A percentile compares a stretch with the other conserved stretches of the same genome.
These are phyloP conservation scores for Mediolabrus comicus DNA, from an alignment of 108 stramenopile genomes.

Conservation along the genomic window DNA sequence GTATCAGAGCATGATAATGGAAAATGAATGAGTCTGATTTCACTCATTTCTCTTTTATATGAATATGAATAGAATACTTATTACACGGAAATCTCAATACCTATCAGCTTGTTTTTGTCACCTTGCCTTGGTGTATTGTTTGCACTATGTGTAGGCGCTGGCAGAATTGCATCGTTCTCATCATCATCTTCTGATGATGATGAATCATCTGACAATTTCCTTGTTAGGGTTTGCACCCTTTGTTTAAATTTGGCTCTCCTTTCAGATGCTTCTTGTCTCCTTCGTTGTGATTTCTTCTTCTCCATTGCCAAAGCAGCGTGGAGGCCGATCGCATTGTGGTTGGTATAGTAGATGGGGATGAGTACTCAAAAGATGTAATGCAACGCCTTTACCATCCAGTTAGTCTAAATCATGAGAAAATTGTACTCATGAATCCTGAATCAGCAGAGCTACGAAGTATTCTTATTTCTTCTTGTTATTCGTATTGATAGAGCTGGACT, in stretches of 20 bases:
- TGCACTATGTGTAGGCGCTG: not conserved
- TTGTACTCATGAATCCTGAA: conserved; percentile 76
- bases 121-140: not conserved
- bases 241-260: not conserved
- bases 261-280: not conserved
- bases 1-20: not conserved
- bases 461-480: too few relatives aligned
- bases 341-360: conserved; percentile 56
- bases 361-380: conserved; percentile 19
- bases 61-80: not conserved
- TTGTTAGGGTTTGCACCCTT: not conserved
- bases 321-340: conserved; percentile 66
- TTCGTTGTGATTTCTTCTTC: not conserved
- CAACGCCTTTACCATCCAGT: conserved; percentile 59
- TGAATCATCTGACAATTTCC: not conserved
- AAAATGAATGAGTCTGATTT: not conserved
- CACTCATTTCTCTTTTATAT: not conserved
- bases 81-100: too few relatives aligned
- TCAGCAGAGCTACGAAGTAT: conserved; percentile 82
- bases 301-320: not conserved
- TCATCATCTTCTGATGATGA: too few relatives aligned
- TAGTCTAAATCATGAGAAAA: conserved; percentile 40
- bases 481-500: too few relatives aligned
- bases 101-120: not conserved
- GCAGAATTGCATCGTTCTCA: not conserved